These are phyloP conservation scores for Aspergillus sp. DNA, from an alignment of 2,329 filamentous ascomycete genomes.

Conservation along the genomic window DNA sequence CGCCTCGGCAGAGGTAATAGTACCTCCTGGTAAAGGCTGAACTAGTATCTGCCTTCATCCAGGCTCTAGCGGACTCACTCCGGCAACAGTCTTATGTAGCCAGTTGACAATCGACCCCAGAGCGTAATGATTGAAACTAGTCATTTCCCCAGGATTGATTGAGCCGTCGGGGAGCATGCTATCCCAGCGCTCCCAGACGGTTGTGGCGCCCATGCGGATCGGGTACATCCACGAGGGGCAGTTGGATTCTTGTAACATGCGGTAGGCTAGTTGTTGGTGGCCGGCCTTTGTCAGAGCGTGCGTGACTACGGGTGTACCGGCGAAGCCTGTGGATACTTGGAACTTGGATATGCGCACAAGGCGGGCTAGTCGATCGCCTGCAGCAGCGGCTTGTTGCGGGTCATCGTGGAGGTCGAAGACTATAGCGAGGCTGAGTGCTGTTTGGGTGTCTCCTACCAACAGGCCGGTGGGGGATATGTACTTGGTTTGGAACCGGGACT, in stretches of 20 bases:
- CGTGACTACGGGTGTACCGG: constrained; percentile 30
- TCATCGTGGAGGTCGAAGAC: constrained; percentile 26
- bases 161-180: constrained; percentile 38
- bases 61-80: constrained; percentile 25
- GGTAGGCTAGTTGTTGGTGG: constrained; percentile 31
- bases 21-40: constrained; percentile 31
- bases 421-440: constrained; percentile 26
- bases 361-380: constrained; percentile 11
- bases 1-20: constrained; percentile 29
- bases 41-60: constrained; percentile 34
- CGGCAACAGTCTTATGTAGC: constrained; percentile 33
- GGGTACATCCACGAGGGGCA: constrained; percentile 42
- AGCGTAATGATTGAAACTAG: constrained; percentile 46
- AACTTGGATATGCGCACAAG: constrained; percentile 28
- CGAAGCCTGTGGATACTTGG: constrained; percentile 39
- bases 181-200: constrained; percentile 48
- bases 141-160: constrained; percentile 45
- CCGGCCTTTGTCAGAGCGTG: constrained; percentile 27
- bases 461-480: constrained; percentile 30
- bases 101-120: constrained; percentile 41
- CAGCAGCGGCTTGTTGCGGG: constrained; percentile 4
- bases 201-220: constrained; percentile 43
- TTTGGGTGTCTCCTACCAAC: constrained; percentile 34
- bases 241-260: constrained; percentile 39
- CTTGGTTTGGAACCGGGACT: constrained; percentile 28